Percentiles rank a stretch among this genome's conserved stretches.
These are phyloP conservation scores for Sugiyamaella pinicola DNA, from an alignment of 1,139 yeast genomes.

Conservation along the genomic window DNA sequence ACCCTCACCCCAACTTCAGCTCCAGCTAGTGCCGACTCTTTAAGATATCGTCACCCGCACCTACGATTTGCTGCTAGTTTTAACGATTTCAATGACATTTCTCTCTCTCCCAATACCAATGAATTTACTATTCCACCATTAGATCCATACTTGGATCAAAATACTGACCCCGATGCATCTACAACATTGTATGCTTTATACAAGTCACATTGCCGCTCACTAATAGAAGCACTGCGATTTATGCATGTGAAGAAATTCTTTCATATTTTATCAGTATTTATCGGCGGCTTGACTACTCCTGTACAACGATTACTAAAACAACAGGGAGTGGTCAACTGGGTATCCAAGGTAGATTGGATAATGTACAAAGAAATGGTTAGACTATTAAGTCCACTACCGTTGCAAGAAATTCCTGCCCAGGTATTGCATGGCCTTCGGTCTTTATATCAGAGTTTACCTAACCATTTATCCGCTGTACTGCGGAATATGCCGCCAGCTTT, in stretches of 20 bases:
- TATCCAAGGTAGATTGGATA: conserved; percentile 62
- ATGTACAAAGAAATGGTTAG: conserved; percentile 63
- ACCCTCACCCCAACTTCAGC: neutral
- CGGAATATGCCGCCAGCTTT: conserved; percentile 56
- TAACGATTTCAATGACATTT: conserved; percentile 30
- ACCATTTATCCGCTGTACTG: conserved; percentile 36
- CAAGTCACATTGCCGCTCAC: conserved; percentile 60
- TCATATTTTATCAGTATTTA: conserved; percentile 56
- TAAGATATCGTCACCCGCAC: conserved; percentile 4
- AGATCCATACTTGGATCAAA: conserved; percentile 49
- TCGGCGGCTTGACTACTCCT: conserved; percentile 63
- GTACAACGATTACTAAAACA: conserved; percentile 61
- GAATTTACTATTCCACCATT: conserved; percentile 55
- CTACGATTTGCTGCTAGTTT: conserved; percentile 25
- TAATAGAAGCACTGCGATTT: conserved; percentile 66
- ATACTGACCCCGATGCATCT: conserved; percentile 60
- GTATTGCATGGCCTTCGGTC: conserved; percentile 48
- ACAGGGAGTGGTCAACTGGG: conserved; percentile 61
- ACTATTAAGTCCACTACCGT: conserved; percentile 66
- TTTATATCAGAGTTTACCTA: conserved; percentile 39
- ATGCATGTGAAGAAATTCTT: conserved; percentile 68
- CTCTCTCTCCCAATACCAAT: conserved; percentile 29
- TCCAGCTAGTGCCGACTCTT: conserved; percentile 9
- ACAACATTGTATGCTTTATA: conserved; percentile 63
- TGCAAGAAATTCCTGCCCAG: conserved; percentile 61